Conservation (phyloP, 2,329 filamentous ascomycete species). For the Cladosporium halotolerans region DNA sequence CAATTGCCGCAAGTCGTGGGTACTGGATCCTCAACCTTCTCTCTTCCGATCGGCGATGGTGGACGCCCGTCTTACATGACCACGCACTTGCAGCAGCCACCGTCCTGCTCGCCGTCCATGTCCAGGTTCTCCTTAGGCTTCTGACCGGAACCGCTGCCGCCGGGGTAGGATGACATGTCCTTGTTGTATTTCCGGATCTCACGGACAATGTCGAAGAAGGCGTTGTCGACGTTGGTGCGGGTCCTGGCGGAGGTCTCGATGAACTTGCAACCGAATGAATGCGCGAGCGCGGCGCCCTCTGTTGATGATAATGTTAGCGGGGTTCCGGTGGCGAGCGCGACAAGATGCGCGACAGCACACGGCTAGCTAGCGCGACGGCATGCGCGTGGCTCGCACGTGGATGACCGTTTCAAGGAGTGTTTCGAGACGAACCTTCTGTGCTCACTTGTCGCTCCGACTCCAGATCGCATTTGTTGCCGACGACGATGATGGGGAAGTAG, state of each 20-base stretch:
- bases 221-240: slow-evolving; percentile 95
- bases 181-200: slow-evolving; percentile 98
- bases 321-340: slow-evolving; percentile 3
- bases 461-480: slow-evolving; percentile 99
- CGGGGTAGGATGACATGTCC: slow-evolving; percentile 85
- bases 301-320: slow-evolving; percentile 20
- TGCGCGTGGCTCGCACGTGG: slow-evolving; percentile 19
- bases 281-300: slow-evolving; percentile 87
- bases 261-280: slow-evolving; percentile 91
- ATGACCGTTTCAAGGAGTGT: neutral
- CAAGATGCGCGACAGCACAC: neutral
- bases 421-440: slow-evolving; percentile 66
- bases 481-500: slow-evolving; percentile 98
- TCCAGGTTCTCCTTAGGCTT: slow-evolving; percentile 41
- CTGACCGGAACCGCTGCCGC: slow-evolving; percentile 48
- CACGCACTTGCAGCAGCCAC: slow-evolving; percentile 81
- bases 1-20: neutral
- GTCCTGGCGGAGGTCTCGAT: slow-evolving; percentile 99
- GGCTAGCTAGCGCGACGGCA: slow-evolving; percentile 11
- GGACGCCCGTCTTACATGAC: slow-evolving; percentile 62
- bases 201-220: slow-evolving; percentile 96
- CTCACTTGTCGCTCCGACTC: slow-evolving; percentile 87
- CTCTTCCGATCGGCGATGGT: neutral
- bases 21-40: neutral
- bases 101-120: slow-evolving; percentile 64